Conservation (phyloP, 2,329 filamentous ascomycete genomes). For the Aspergillus quadrilineatus region DNA sequence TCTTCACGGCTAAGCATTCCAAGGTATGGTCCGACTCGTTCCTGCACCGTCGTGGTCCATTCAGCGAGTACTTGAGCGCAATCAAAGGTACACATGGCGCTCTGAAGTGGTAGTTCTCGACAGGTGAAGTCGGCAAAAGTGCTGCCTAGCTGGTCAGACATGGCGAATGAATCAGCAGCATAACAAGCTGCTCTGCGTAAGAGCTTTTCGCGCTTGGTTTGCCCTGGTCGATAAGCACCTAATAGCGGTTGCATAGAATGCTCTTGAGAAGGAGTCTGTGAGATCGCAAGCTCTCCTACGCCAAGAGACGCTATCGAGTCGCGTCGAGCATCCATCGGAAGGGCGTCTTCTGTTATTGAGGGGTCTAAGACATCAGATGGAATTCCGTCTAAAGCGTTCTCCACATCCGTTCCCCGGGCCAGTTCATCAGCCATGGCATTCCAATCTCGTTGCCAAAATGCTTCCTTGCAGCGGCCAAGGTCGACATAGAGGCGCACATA, state of each 20-base stretch:
- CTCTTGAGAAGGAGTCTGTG: slow-evolving; percentile 37
- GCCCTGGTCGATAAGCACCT: slow-evolving; percentile 34
- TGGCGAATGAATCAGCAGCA: slow-evolving; percentile 84
- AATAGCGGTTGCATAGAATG: slow-evolving; percentile 30
- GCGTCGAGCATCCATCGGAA: slow-evolving; percentile 26
- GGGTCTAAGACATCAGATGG: slow-evolving; percentile 32
- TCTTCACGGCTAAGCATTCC: slow-evolving; percentile 82
- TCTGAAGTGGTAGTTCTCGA: slow-evolving; percentile 83
- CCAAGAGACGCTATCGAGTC: slow-evolving; percentile 40
- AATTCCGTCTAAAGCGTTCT: slow-evolving; percentile 64
- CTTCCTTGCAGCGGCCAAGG: slow-evolving; percentile 85
- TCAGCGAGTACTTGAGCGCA: slow-evolving; percentile 92
- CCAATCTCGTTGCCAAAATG: slow-evolving; percentile 91
- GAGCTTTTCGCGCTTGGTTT: slow-evolving; percentile 76
- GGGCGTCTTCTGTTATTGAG: slow-evolving; percentile 23
- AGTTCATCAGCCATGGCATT: slow-evolving; percentile 88
- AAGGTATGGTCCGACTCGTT: slow-evolving; percentile 85
- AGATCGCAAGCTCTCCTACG: slow-evolving; percentile 38
- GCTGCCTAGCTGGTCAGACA: slow-evolving; percentile 81
- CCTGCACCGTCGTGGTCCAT: slow-evolving; percentile 90
- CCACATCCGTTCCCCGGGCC: slow-evolving; percentile 71
- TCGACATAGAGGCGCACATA: slow-evolving; percentile 93
- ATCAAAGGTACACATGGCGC: slow-evolving; percentile 88
- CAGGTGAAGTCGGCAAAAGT: slow-evolving; percentile 82
- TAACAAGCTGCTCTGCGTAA: slow-evolving; percentile 94